These are phyloP conservation scores for Penicillium occitanis DNA, from an alignment of 2,329 filamentous ascomycete genomes.

Conservation along the genomic window DNA sequence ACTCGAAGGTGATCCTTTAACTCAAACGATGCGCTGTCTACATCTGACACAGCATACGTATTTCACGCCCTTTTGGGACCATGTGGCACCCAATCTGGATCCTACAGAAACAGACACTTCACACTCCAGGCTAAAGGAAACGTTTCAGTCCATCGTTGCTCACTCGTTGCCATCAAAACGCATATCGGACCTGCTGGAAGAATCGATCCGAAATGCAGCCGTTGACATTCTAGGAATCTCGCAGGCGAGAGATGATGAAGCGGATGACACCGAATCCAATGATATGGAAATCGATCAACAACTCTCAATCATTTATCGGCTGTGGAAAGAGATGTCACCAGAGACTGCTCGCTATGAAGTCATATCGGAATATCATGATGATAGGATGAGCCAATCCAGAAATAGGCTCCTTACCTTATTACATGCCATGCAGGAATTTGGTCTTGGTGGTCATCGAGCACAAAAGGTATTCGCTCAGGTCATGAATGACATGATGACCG, in stretches of 20 bases:
- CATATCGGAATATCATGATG: constrained; percentile 36
- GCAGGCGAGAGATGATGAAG: constrained; percentile 28
- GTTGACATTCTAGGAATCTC: constrained; percentile 45
- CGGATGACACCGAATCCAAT: constrained; percentile 24
- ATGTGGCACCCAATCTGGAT: constrained; percentile 32
- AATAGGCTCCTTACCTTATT: constrained; percentile 43
- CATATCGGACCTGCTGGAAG: constrained; percentile 47
- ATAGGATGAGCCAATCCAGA: constrained; percentile 32
- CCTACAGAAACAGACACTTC: constrained; percentile 30
- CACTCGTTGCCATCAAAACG: constrained; percentile 46
- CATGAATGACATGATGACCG: constrained; percentile 58
- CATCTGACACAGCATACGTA: constrained; percentile 40
- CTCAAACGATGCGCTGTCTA: constrained; percentile 37
- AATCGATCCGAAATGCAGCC: constrained; percentile 47
- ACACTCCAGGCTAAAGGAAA: constrained; percentile 41
- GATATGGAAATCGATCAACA: constrained; percentile 41
- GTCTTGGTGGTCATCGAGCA: constrained; percentile 55
- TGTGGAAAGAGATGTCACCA: constrained; percentile 38
- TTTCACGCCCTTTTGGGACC: constrained; percentile 36
- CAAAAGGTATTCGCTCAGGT: constrained; percentile 60
- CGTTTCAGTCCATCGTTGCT: constrained; percentile 50
- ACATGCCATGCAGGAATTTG: constrained; percentile 51
- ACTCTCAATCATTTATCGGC: constrained; percentile 39
- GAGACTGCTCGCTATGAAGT: constrained; percentile 30
- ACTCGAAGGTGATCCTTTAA: constrained; percentile 30